Evolutionary conservation across 352 stramenopile genomes (phyloP), one percentile per base, ranked within the genome.

Genomic region (Globisporangium spiculum): DNA sequence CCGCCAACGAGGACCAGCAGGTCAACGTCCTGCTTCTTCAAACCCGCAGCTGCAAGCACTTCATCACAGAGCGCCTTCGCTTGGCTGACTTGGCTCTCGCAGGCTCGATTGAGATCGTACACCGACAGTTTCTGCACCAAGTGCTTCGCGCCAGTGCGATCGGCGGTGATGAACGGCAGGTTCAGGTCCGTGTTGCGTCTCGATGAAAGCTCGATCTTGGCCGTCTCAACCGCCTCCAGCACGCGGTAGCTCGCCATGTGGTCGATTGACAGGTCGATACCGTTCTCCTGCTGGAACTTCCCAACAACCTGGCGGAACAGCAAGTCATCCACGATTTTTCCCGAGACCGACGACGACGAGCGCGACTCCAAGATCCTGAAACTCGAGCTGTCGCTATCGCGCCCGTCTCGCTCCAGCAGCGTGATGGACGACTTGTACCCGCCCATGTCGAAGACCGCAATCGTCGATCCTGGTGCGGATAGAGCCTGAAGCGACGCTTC

Each of bases 111-210:
- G 18, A 93, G 69, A 44, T 90, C 79, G 36, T 83, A 89, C 5
- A 75, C 70, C 10, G 83, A 81, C 4, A 93, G 48, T 61, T 78
- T 85, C 48, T 91, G 85, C 20, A 91, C 78, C 27, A 92, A 73
- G 60, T 93, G 85, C 62, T 91, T 92, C 48, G 81, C 85, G 2
- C 85, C 85, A 0, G 75, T 89, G 24, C 72, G 70, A 63, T 93
- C 79, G 1, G 85, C 85, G 0, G 85, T 93, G 69, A 93, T 91
- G 67, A 93, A 93, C 52, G 85, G 85, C 0, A 93, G 73, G 65
- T 93, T 90, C 48, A 92, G 77, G 32, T 91, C 83, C 1, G 80
- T 91, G 63, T 68, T 84, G 24, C 62, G 62, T 1, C 77, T 76
- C 48, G 70, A 82, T 20, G 81, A 90, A 14, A 93, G 71, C 66